Conservation (phyloP, 805 yeast species). For the Candida railenensis region DNA sequence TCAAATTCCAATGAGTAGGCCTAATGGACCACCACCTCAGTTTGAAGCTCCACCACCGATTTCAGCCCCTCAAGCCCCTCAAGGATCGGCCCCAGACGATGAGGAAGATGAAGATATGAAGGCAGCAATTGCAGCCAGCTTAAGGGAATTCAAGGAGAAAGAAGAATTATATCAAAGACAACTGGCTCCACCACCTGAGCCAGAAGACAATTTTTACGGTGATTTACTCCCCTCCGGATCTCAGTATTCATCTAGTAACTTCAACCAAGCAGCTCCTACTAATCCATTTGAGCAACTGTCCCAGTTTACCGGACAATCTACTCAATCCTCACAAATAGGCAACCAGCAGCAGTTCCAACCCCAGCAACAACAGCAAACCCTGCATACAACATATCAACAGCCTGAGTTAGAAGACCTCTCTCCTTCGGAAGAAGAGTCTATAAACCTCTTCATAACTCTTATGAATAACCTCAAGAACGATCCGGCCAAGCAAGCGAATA, state of each 20-base stretch:
- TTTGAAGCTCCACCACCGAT: constrained; percentile 23
- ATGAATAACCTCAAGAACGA: constrained; percentile 51
- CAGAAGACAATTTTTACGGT: constrained; percentile 2
- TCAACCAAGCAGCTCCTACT: constrained; percentile 3
- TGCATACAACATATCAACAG: constrained; percentile 11
- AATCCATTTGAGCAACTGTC: constrained; percentile 5
- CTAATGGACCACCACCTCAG: constrained; percentile 10
- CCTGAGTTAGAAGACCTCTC: constrained; percentile 40
- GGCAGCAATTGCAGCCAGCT: constrained; percentile 92
- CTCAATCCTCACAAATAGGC: not conserved
- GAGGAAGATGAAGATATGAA: constrained; percentile 86
- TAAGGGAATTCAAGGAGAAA: constrained; percentile 61
- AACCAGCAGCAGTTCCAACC: not conserved
- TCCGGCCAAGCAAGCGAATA: constrained; percentile 39
- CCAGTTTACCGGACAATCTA: constrained; percentile 9
- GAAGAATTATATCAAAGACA: constrained; percentile 14
- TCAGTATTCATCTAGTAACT: not conserved
- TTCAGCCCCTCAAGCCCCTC: constrained; percentile 23
- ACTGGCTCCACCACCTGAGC: constrained; percentile 4
- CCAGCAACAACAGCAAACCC: constrained; percentile 5
- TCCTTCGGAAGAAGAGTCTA: constrained; percentile 64
- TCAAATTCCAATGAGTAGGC: constrained; percentile 11
- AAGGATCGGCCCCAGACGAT: constrained; percentile 31
- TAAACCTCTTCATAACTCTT: constrained; percentile 66
- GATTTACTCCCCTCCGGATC: not conserved